Evolutionary conservation across 1,284 basidiomycete genomes (phyloP).

Genomic region (Bjerkandera adusta): DNA sequence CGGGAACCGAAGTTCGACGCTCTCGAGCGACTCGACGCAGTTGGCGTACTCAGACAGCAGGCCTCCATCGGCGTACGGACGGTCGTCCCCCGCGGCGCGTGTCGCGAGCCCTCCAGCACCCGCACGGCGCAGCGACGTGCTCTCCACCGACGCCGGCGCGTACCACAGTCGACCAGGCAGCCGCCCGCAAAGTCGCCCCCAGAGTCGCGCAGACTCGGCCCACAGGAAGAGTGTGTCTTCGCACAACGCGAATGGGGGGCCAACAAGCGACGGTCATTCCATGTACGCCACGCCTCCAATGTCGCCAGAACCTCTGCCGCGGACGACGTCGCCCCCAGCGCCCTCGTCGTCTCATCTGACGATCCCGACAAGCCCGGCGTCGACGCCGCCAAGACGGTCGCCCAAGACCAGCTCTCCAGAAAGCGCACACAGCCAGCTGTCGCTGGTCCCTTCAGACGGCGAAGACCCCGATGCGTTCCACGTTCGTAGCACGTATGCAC

Average conservation of each 20-base stretch:
- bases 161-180: constrained; percentile 13
- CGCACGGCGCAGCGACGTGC: constrained; percentile 16
- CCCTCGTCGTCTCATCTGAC: constrained; percentile 10
- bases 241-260: constrained; percentile 6
- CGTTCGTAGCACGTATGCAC: constrained; percentile 86
- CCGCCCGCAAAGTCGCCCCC: constrained; percentile 10
- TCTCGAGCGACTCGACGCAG: constrained; percentile 29
- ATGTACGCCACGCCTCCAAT: constrained; percentile 20
- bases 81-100: constrained; percentile 19
- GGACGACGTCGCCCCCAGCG: constrained; percentile 11
- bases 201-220: constrained; percentile 13
- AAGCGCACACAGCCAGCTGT: constrained; percentile 58
- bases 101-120: constrained; percentile 18
- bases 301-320: constrained; percentile 16
- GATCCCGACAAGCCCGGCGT: constrained; percentile 18
- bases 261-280: constrained; percentile 16
- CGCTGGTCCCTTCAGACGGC: constrained; percentile 64
- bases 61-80: constrained; percentile 23
- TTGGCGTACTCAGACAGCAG: constrained; percentile 30
- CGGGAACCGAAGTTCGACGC: constrained; percentile 22
- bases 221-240: constrained; percentile 11
- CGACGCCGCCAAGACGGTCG: constrained; percentile 35
- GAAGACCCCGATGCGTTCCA: constrained; percentile 87
- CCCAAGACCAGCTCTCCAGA: constrained; percentile 36
- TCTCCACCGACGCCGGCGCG: constrained; percentile 10